Percentiles rank a stretch among this genome's conserved stretches.
Conservation (phyloP, 1,284 basidiomycete genomes). For the Moniliophthora roreri region DNA sequence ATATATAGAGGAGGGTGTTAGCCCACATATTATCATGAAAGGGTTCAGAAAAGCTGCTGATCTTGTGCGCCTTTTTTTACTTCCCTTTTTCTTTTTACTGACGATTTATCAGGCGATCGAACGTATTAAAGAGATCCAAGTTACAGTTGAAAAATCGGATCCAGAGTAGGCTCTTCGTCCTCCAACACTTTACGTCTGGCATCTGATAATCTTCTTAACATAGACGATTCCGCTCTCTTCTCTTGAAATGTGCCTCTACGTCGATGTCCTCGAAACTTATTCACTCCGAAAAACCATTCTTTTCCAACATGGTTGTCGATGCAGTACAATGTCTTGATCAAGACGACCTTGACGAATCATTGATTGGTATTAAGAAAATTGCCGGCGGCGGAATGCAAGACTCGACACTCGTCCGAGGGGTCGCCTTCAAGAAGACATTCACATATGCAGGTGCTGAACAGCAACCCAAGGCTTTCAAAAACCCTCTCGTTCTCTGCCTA, state of each 20-base stretch:
- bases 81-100: constrained; percentile 17
- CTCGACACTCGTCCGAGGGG: constrained; percentile 85
- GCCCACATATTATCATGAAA: constrained; percentile 97
- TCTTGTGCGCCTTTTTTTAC: constrained; percentile 55
- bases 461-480: constrained; percentile 91
- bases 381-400: constrained; percentile 99
- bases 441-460: constrained; percentile 99
- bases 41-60: constrained; percentile 90
- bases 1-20: constrained; percentile 97
- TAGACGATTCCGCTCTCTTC: constrained; percentile 90
- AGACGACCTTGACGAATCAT: constrained; percentile 90
- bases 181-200: constrained; percentile 1
- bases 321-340: constrained; percentile 93
- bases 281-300: constrained; percentile 98
- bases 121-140: constrained; percentile 87
- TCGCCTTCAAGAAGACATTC: constrained; percentile 99
- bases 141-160: constrained; percentile 89
- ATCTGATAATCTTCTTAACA: constrained; percentile 15
- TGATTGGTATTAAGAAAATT: constrained; percentile 99
- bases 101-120: constrained; percentile 67
- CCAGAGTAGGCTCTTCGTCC: constrained; percentile 67
- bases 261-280: constrained; percentile 99
- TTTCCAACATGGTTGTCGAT: constrained; percentile 98
- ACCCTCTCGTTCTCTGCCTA: constrained; percentile 91
- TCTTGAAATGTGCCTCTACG: constrained; percentile 96